Conservation (phyloP, 2,329 filamentous ascomycete genomes). For the Chalara sp. region DNA sequence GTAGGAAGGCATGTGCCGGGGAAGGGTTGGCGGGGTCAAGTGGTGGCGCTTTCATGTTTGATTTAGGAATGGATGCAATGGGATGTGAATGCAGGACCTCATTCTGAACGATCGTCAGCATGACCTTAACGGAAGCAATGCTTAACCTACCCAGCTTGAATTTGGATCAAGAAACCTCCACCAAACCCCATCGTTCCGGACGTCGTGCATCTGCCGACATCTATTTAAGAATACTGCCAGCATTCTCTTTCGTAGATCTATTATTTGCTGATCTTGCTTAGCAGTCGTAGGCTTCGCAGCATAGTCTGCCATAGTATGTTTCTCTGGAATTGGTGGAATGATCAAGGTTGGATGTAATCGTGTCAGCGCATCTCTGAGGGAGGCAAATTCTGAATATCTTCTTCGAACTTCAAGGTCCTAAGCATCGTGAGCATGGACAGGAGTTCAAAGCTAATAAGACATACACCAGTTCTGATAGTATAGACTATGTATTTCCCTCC, state of each 20-base stretch:
- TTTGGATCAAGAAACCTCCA: constrained; percentile 98
- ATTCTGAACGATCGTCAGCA: constrained; percentile 49
- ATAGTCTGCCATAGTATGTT: constrained; percentile 98
- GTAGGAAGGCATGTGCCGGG: constrained; percentile 78
- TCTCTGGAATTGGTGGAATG: constrained; percentile 95
- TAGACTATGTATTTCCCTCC: constrained; percentile 95
- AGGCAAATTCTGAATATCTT: constrained; percentile 94
- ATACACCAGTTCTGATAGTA: constrained; percentile 88
- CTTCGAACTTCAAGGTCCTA: constrained; percentile 93
- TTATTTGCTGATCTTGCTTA: constrained; percentile 95
- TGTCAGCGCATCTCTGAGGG: constrained; percentile 79
- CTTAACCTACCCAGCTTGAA: constrained; percentile 78
- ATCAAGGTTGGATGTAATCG: constrained; percentile 91
- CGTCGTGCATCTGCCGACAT: constrained; percentile 85
- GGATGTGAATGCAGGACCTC: constrained; percentile 94
- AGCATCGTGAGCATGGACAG: constrained; percentile 9
- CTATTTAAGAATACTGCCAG: constrained; percentile 90
- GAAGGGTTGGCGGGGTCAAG: constrained; percentile 90
- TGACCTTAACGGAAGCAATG: constrained; percentile 2
- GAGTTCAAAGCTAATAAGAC: background rate
- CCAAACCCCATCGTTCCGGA: constrained; percentile 90
- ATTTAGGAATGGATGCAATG: constrained; percentile 86
- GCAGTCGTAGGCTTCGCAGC: constrained; percentile 96
- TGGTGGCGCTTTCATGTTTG: constrained; percentile 90
- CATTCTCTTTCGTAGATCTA: constrained; percentile 96